phyloP scores from a whole-genome alignment of 352 stramenopile species.

The Globisporangium nodosum region DNA sequence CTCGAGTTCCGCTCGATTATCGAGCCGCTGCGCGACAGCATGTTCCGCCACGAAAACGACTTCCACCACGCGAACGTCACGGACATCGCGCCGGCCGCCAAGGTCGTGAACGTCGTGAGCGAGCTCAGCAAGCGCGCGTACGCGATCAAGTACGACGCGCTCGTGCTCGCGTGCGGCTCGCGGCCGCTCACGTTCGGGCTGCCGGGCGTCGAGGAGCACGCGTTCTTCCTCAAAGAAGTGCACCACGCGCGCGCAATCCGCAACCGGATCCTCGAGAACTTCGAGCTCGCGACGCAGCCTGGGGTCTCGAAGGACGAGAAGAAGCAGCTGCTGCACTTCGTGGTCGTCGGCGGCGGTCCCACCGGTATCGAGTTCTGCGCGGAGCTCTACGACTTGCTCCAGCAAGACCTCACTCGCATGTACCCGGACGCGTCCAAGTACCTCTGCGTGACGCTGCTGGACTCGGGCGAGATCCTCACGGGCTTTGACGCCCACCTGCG shows the following conservation, averaged over 20 bases:
- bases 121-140: slow-evolving; percentile 58
- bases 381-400: slow-evolving; percentile 94
- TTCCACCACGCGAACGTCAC: slow-evolving; percentile 70
- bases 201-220: slow-evolving; percentile 85
- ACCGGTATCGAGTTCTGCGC: slow-evolving; percentile 95
- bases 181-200: slow-evolving; percentile 95
- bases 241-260: slow-evolving; percentile 89
- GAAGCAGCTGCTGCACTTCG: slow-evolving; percentile 91
- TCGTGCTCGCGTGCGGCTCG: slow-evolving; percentile 91
- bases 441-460: slow-evolving; percentile 58
- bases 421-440: slow-evolving; percentile 75
- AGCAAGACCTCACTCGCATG: slow-evolving; percentile 86
- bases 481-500: slow-evolving; percentile 68
- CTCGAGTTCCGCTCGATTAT: slow-evolving; percentile 97
- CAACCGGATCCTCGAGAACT: slow-evolving; percentile 85
- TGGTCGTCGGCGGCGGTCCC: slow-evolving; percentile 96
- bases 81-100: slow-evolving; percentile 74
- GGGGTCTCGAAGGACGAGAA: slow-evolving; percentile 83
- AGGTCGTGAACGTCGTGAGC: slow-evolving; percentile 67
- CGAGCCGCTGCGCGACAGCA: slow-evolving; percentile 91
- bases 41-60: slow-evolving; percentile 65
- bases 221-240: slow-evolving; percentile 98
- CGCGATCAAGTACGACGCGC: slow-evolving; percentile 90
- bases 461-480: slow-evolving; percentile 69
- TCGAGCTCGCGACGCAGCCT: slow-evolving; percentile 92